phyloP scores from a whole-genome alignment of 768 basidiomycete species.

The Hericium erinaceus region DNA sequence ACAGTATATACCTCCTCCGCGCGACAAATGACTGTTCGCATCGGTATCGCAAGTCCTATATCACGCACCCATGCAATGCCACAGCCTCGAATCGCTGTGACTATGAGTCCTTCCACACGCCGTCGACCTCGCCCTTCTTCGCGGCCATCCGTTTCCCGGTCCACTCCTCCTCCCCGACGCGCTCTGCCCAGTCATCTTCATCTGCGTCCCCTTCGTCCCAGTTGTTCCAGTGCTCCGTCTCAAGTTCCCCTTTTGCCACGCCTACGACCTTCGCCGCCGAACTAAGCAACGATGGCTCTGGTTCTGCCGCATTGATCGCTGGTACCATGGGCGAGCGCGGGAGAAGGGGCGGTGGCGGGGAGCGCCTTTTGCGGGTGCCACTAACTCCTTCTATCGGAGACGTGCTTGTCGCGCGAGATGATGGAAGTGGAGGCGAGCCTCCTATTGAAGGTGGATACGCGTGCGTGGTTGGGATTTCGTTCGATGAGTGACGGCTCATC shows the following conservation, averaged over 20 bases:
- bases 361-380: slow-evolving; percentile 11
- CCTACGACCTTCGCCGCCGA: slow-evolving; percentile 5
- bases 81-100: neutral
- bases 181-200: slow-evolving; percentile 42
- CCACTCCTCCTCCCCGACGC: slow-evolving; percentile 40
- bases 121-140: slow-evolving; percentile 25
- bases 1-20: neutral
- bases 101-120: slow-evolving; percentile 17
- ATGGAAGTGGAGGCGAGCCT: slow-evolving; percentile 26
- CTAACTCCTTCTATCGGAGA: slow-evolving; percentile 10
- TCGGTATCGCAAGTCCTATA: no score
- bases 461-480: slow-evolving; percentile 22
- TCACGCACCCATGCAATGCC: neutral
- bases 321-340: slow-evolving; percentile 12
- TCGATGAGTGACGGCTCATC: slow-evolving; percentile 11
- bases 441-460: slow-evolving; percentile 55
- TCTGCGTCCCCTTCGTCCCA: slow-evolving; percentile 24
- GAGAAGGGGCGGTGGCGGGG: slow-evolving; percentile 17
- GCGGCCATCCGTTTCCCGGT: slow-evolving; percentile 30
- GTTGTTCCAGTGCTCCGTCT: slow-evolving; percentile 35
- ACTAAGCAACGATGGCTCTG: neutral
- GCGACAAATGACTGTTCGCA: no score
- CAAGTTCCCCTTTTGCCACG: slow-evolving; percentile 4
- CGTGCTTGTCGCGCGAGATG: slow-evolving; percentile 22
- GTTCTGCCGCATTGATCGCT: slow-evolving; percentile 7